Evolutionary conservation across 495 filamentous ascomycete species (phyloP).

Genomic region (Filosporella fistucella): DNA sequence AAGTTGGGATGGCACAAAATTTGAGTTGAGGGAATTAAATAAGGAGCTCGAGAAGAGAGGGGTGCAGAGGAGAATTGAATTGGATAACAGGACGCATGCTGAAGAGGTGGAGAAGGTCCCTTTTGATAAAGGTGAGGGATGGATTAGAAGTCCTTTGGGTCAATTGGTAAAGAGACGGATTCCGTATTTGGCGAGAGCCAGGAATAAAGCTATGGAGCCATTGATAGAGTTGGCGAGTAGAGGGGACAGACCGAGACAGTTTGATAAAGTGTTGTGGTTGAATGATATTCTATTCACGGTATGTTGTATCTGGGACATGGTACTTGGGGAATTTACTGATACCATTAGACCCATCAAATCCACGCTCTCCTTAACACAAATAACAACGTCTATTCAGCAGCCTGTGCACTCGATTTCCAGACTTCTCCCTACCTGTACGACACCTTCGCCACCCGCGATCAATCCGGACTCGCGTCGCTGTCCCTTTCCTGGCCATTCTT

Average conservation of each 20-base stretch:
- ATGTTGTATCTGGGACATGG: slow-evolving; percentile 48
- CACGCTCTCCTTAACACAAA: slow-evolving; percentile 64
- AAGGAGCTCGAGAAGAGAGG: slow-evolving; percentile 42
- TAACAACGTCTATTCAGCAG: slow-evolving; percentile 68
- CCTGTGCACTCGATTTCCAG: slow-evolving; percentile 75
- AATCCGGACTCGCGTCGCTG: slow-evolving; percentile 52
- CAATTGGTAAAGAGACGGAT: slow-evolving; percentile 55
- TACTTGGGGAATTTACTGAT: too few species aligned
- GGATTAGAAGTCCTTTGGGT: slow-evolving; percentile 47
- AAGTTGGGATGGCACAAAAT: slow-evolving; percentile 68
- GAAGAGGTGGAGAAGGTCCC: slow-evolving; percentile 47
- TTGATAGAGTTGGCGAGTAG: slow-evolving; percentile 26
- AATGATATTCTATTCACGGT: slow-evolving; percentile 67
- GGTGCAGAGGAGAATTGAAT: slow-evolving; percentile 46
- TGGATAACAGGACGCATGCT: slow-evolving; percentile 50
- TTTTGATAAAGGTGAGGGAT: slow-evolving; percentile 39
- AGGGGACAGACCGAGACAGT: slow-evolving; percentile 37
- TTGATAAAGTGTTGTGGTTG: slow-evolving; percentile 67
- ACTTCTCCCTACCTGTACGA: slow-evolving; percentile 71
- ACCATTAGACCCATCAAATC: slow-evolving; percentile 60
- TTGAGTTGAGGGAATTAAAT: slow-evolving; percentile 55
- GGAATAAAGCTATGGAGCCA: slow-evolving; percentile 51
- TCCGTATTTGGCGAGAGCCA: slow-evolving; percentile 58
- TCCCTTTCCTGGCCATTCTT: slow-evolving; percentile 74
- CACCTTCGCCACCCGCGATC: slow-evolving; percentile 78